Base-by-base conservation (phyloP, 768 basidiomycete genomes). In the Boletus sp. region DNA sequence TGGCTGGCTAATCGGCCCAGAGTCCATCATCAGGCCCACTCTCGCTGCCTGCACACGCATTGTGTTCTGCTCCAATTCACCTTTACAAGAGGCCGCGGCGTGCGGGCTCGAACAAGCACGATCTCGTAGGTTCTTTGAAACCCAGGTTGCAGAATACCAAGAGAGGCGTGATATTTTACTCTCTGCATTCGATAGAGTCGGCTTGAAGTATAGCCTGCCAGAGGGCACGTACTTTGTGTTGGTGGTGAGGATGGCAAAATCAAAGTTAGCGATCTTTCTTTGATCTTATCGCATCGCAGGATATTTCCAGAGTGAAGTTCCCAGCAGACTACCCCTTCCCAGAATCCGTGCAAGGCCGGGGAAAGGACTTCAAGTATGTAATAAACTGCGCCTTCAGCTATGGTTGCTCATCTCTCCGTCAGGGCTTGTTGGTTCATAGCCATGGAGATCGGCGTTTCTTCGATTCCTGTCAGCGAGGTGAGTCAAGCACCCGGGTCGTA, bases 341-440 rank as follows among this genome's bases (percentile, higher is more conserved):
- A 0, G 64, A 76, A 47, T 84, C 79, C 47, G 77, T 96, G 21
- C 64, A 83, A 25, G 92, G 88, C 7, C 79, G 94, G 65, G 93
- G 93, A 6, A 79, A 85, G 41, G 94, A 98, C 67, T 98, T 98
- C 79, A 83, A 75, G 89, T 90, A 56, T 55, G 79, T 64, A 5
- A 9, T 34, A 14, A 43, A 38, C 43, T 40, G 10, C 11, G 10
- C 27, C 8, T 53, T 15, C 32, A 59, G 38, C 30, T 27, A 17
- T 15, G 30, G 27, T 53, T 50, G 14, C 53, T 62, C 43, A 68
- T 56, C 29, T 51, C 46, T 44, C 49, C 51, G 49, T 19, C 51
- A 94, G 90, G 67, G 89, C 88, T n/a, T 87, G 87, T 67, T 98
- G 95, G 95, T 96, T 94, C 76, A 88, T 97, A 59, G 93, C 93